Percentiles rank a stretch among this genome's conserved stretches.
These are phyloP conservation scores for Arxiozyma heterogenica DNA, from an alignment of 1,139 yeast genomes.

Conservation along the genomic window DNA sequence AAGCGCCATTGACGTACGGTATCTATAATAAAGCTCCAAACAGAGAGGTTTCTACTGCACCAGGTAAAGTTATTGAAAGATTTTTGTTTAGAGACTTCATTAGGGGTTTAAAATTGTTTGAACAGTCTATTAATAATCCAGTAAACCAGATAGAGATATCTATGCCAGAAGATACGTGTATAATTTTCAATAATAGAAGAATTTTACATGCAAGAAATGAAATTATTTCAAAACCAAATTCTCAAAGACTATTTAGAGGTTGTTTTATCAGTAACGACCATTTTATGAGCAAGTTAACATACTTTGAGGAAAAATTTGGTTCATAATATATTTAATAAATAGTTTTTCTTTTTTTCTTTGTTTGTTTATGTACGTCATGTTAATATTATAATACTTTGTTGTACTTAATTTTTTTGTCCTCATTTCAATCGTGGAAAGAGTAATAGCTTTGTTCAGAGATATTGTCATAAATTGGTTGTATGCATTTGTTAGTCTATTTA, in stretches of 20 bases:
- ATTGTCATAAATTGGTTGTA: no score
- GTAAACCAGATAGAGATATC: conserved; percentile 49
- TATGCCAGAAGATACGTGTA: conserved; percentile 55
- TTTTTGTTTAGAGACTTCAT: conserved; percentile 44
- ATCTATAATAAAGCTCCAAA: conserved; percentile 30
- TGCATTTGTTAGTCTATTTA: no score
- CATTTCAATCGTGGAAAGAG: no score
- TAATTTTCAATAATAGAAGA: conserved; percentile 66
- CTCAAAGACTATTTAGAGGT: conserved; percentile 63
- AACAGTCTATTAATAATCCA: conserved; percentile 47
- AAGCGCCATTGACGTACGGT: conserved; percentile 64
- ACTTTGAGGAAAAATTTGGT: conserved; percentile 19
- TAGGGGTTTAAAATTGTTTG: conserved; percentile 54
- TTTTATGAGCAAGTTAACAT: conserved; percentile 53
- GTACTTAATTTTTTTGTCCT: no score
- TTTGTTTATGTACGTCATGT: not conserved
- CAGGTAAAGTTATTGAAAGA: conserved; percentile 32
- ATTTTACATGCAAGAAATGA: conserved; percentile 60
- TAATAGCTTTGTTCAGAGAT: no score
- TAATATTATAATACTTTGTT: not conserved
- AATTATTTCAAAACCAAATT: conserved; percentile 42
- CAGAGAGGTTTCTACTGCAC: conserved; percentile 20
- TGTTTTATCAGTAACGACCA: conserved; percentile 70
- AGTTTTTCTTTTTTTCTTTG: not conserved
- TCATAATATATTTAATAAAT: not conserved